These are phyloP conservation scores for Fusarium longipes DNA, from an alignment of 2,329 filamentous ascomycete species.

Conservation along the genomic window DNA sequence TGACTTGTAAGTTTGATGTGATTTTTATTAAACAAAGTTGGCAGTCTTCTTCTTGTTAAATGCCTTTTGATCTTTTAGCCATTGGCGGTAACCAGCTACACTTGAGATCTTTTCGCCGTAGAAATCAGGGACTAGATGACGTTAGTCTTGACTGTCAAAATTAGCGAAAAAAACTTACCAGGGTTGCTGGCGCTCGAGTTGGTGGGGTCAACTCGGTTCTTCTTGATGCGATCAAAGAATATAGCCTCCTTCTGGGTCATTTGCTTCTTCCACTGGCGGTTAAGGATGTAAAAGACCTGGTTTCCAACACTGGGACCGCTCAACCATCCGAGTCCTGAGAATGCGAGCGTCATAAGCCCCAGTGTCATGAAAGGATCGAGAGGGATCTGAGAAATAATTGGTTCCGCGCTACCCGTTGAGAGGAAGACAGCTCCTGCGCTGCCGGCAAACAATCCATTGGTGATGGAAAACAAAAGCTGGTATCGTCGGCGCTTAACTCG, in stretches of 20 bases:
- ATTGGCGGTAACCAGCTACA: slow-evolving; percentile 89
- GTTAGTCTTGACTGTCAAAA: slow-evolving; percentile 32
- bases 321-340: slow-evolving; percentile 87
- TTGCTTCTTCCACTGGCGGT: slow-evolving; percentile 75
- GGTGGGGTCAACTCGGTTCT: slow-evolving; percentile 89
- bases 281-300: slow-evolving; percentile 79
- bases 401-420: slow-evolving; percentile 77
- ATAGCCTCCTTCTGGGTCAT: slow-evolving; percentile 92
- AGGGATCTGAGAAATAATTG: slow-evolving; percentile 76
- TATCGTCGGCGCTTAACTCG: slow-evolving; percentile 86
- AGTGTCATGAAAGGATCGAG: slow-evolving; percentile 89
- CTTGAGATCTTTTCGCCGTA: slow-evolving; percentile 99
- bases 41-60: slow-evolving; percentile 95
- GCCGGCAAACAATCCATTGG: slow-evolving; percentile 71
- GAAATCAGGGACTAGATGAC: slow-evolving; percentile 84
- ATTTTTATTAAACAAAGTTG: slow-evolving; percentile 63
- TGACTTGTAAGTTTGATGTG: neutral
- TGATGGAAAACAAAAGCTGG: slow-evolving; percentile 80
- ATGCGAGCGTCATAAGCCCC: slow-evolving; percentile 81
- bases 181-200: slow-evolving; percentile 92
- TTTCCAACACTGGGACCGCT: slow-evolving; percentile 85
- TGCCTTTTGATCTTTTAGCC: slow-evolving; percentile 96
- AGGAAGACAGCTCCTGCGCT: slow-evolving; percentile 73
- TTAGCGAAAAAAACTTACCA: slow-evolving; percentile 52
- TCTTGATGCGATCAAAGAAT: slow-evolving; percentile 92